A percentile compares a stretch with the other conserved stretches of the same genome.
Evolutionary conservation across 805 yeast genomes (phyloP).

Genomic region (Candida chilensis): DNA sequence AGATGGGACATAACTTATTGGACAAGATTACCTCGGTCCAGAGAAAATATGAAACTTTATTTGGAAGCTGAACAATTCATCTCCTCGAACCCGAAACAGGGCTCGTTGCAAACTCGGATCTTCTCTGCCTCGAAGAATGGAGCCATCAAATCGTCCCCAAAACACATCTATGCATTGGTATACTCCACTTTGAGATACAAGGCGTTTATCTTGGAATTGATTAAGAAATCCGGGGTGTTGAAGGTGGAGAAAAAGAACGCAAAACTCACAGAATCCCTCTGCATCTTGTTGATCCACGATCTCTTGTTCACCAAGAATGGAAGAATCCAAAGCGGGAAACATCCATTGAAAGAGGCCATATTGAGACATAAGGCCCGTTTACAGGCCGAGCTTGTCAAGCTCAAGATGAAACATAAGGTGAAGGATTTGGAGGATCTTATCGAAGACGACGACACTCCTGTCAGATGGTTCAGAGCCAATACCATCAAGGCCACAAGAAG

Average conservation of each 20-base stretch:
- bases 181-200: slow-evolving; percentile 68
- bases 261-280: slow-evolving; percentile 42
- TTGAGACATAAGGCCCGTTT: slow-evolving; percentile 73
- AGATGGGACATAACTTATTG: too few species aligned
- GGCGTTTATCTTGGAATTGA: slow-evolving; percentile 50
- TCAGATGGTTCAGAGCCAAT: slow-evolving; percentile 76
- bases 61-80: slow-evolving; percentile 32
- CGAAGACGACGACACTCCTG: slow-evolving; percentile 58
- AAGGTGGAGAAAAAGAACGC: slow-evolving; percentile 33
- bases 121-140: slow-evolving; percentile 38
- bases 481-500: slow-evolving; percentile 39
- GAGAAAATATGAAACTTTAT: slow-evolving; percentile 25
- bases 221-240: slow-evolving; percentile 62
- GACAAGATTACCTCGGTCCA: too few species aligned
- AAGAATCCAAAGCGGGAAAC: slow-evolving; percentile 83
- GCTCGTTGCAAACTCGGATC: slow-evolving; percentile 45
- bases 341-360: slow-evolving; percentile 74
- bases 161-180: slow-evolving; percentile 80
- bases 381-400: slow-evolving; percentile 71
- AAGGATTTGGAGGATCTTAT: slow-evolving; percentile 42
- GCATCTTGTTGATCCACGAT: slow-evolving; percentile 72
- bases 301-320: slow-evolving; percentile 66
- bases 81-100: slow-evolving; percentile 28
- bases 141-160: slow-evolving; percentile 57
- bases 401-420: slow-evolving; percentile 67